phyloP scores from a whole-genome alignment of 2,329 filamentous ascomycete species.

The Malbranchea cinnamomea region DNA sequence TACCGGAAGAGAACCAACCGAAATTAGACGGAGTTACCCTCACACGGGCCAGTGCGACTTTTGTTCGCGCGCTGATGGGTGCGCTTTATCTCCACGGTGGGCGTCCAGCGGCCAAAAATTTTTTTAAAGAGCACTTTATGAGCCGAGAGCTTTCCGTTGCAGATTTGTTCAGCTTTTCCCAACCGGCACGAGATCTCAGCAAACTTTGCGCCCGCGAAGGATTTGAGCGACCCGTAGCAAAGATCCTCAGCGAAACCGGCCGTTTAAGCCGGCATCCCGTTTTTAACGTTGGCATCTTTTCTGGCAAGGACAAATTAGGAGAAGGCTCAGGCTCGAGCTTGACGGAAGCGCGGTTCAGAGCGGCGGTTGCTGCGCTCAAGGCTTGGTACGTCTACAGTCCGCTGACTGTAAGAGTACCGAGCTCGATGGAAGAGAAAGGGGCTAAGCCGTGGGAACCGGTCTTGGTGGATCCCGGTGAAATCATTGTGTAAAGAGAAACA shows the following conservation, averaged over 20 bases:
- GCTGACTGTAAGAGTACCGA: conserved; percentile 48
- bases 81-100: conserved; percentile 77
- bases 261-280: conserved; percentile 72
- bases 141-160: conserved; percentile 63
- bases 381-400: conserved; percentile 95
- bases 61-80: conserved; percentile 72
- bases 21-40: conserved; percentile 27
- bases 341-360: conserved; percentile 60
- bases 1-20: conserved; percentile 19
- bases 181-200: conserved; percentile 70
- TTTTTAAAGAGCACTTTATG: conserved; percentile 73
- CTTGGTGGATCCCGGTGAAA: conserved; percentile 56
- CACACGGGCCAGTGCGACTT: conserved; percentile 52
- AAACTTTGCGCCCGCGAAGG: conserved; percentile 75
- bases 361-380: conserved; percentile 74
- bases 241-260: conserved; percentile 82
- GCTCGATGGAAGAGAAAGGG: conserved; percentile 49
- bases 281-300: conserved; percentile 87
- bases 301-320: conserved; percentile 76
- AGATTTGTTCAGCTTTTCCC: conserved; percentile 66
- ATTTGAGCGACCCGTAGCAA: conserved; percentile 74
- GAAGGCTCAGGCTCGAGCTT: conserved; percentile 73
- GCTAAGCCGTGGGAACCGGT: conserved; percentile 51
- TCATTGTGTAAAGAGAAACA: conserved; percentile 35
- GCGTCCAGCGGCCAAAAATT: conserved; percentile 59